Conservation (phyloP, 2,329 filamentous ascomycete genomes). For the Trichoderma asperellum region DNA sequence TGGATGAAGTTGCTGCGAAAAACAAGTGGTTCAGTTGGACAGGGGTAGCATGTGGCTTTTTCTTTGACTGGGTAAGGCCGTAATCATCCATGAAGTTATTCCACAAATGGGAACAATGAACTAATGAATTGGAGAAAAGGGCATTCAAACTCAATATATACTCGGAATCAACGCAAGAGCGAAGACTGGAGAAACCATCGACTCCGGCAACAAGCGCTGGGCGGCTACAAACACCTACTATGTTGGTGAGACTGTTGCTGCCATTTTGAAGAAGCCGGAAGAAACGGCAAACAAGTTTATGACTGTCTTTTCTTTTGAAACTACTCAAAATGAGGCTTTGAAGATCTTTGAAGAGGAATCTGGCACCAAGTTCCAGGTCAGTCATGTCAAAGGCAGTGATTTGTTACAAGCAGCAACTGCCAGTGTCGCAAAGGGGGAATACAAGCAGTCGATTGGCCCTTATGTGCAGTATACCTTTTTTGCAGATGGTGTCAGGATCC, state of each 20-base stretch:
- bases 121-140: not conserved
- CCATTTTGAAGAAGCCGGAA: not conserved
- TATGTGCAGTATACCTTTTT: not conserved
- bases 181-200: not conserved
- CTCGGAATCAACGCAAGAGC: not conserved
- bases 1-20: not conserved
- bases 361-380: not conserved
- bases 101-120: not conserved
- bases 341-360: conserved; percentile 12
- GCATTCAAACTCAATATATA: not conserved
- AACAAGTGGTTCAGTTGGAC: not conserved
- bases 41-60: not conserved
- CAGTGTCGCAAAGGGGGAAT: not conserved
- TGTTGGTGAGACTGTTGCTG: not conserved
- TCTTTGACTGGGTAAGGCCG: conserved; percentile 10
- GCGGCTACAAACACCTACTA: not conserved
- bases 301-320: not conserved
- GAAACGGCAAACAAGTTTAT: conserved; percentile 4
- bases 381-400: not conserved
- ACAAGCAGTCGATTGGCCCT: not conserved
- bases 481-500: not conserved
- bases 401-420: not conserved
- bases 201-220: not conserved
- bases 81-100: not conserved
- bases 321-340: conserved; percentile 3